Conservation (phyloP, 1,139 yeast genomes). For the Debaryomyces robertsiae region DNA sequence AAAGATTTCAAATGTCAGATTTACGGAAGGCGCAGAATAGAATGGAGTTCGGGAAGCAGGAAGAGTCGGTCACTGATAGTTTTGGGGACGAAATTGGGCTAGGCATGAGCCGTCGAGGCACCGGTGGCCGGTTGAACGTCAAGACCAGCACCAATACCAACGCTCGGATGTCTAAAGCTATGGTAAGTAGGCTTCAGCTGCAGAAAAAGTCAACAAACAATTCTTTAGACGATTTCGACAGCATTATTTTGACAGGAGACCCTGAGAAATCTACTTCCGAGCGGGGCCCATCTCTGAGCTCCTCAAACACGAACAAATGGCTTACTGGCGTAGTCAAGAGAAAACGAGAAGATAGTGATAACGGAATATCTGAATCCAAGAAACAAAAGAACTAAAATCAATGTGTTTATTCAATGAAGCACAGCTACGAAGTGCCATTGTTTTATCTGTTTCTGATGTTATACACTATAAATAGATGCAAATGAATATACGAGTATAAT, state of each 20-base stretch:
- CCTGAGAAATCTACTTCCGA: neutral
- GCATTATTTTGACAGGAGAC: constrained; percentile 16
- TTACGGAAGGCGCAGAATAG: constrained; percentile 81
- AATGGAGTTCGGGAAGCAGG: constrained; percentile 78
- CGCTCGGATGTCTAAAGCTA: constrained; percentile 56
- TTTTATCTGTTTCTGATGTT: no score
- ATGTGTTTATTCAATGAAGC: no score
- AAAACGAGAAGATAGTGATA: constrained; percentile 8
- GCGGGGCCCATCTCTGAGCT: constrained; percentile 1
- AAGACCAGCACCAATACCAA: constrained; percentile 43
- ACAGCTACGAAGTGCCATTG: no score
- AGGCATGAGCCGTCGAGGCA: constrained; percentile 62
- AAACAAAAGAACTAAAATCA: neutral
- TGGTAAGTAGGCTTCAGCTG: constrained; percentile 46
- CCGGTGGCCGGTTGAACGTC: constrained; percentile 33
- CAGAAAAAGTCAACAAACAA: constrained; percentile 16
- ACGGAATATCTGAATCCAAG: constrained; percentile 4
- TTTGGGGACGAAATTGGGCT: constrained; percentile 83
- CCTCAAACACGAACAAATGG: constrained; percentile 20
- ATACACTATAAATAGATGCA: no score
- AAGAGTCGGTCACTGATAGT: constrained; percentile 60
- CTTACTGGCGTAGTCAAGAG: constrained; percentile 26
- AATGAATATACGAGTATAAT: no score
- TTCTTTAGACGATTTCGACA: constrained; percentile 21
- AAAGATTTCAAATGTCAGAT: constrained; percentile 80